Evolutionary conservation across 192 early-diverging fungal species (phyloP).

Genomic region (Backusella circina): DNA sequence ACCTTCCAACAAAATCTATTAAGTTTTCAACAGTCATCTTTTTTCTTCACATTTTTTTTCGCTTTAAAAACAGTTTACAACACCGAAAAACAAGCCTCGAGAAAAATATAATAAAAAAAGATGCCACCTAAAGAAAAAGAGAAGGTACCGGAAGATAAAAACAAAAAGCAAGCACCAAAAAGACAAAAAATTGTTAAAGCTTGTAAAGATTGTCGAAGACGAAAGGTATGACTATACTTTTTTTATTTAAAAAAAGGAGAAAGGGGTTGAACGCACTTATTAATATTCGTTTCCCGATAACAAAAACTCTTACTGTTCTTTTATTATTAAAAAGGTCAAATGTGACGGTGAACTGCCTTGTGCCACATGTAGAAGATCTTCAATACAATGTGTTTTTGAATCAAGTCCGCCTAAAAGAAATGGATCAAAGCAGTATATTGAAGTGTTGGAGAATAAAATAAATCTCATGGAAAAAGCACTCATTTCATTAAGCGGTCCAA

Average conservation of each 20-base stretch:
- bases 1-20: not conserved
- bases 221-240: slow-evolving; percentile 4
- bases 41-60: not conserved
- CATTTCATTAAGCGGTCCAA: not conserved
- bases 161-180: not conserved
- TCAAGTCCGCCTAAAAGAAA: slow-evolving; percentile 8
- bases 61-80: slow-evolving; percentile 1
- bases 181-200: slow-evolving; percentile 13
- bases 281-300: slow-evolving; percentile 1
- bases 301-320: not conserved
- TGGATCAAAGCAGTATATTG: slow-evolving; percentile 13
- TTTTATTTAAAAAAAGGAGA: not conserved
- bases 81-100: not conserved
- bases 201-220: slow-evolving; percentile 14
- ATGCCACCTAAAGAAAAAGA: slow-evolving; percentile 11
- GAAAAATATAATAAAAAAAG: not conserved
- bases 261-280: not conserved
- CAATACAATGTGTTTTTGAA: slow-evolving; percentile 16
- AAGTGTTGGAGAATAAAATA: not conserved
- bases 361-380: slow-evolving; percentile 9
- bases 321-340: slow-evolving; percentile 12
- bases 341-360: slow-evolving; percentile 13
- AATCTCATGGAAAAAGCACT: slow-evolving; percentile 4
- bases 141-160: not conserved
- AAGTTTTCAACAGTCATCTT: not conserved